Percentiles rank a stretch among this genome's conserved stretches.
Evolutionary conservation across 2,329 filamentous ascomycete species (phyloP).

Genomic region (Fusarium praegraminearum): DNA sequence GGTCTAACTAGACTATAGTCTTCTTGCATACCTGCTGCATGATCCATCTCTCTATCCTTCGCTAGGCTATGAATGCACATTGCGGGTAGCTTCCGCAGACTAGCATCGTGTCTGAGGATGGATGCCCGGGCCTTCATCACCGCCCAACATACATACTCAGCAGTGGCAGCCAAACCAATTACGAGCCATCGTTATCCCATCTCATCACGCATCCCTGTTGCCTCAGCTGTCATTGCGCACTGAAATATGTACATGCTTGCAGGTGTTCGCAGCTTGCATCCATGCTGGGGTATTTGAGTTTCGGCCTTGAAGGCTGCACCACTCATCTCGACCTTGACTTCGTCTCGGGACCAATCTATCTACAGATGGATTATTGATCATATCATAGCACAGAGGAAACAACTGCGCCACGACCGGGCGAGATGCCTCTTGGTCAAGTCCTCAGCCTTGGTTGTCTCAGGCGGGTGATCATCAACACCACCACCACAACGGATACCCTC

Average conservation of each 20-base stretch:
- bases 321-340: slow-evolving; percentile 6
- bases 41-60: neutral
- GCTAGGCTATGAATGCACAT: neutral
- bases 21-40: neutral
- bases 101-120: slow-evolving; percentile 9
- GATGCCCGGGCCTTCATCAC: neutral
- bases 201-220: slow-evolving; percentile 25
- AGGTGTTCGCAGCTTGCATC: slow-evolving; percentile 33
- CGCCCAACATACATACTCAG: slow-evolving; percentile 18
- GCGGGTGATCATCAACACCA: slow-evolving; percentile 46
- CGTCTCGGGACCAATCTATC: slow-evolving; percentile 24
- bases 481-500: slow-evolving; percentile 37
- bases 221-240: slow-evolving; percentile 16
- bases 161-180: slow-evolving; percentile 33
- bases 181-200: slow-evolving; percentile 12
- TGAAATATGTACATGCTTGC: slow-evolving; percentile 10
- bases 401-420: slow-evolving; percentile 35
- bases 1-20: slow-evolving; percentile 12
- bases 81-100: slow-evolving; percentile 30
- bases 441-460: slow-evolving; percentile 46
- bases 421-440: slow-evolving; percentile 29
- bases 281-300: slow-evolving; percentile 20
- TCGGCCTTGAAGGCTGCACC: slow-evolving; percentile 18
- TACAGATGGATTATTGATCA: slow-evolving; percentile 22
- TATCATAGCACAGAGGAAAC: neutral